Evolutionary conservation across 352 stramenopile genomes (phyloP).

Genomic region (Globisporangium barbulae): DNA sequence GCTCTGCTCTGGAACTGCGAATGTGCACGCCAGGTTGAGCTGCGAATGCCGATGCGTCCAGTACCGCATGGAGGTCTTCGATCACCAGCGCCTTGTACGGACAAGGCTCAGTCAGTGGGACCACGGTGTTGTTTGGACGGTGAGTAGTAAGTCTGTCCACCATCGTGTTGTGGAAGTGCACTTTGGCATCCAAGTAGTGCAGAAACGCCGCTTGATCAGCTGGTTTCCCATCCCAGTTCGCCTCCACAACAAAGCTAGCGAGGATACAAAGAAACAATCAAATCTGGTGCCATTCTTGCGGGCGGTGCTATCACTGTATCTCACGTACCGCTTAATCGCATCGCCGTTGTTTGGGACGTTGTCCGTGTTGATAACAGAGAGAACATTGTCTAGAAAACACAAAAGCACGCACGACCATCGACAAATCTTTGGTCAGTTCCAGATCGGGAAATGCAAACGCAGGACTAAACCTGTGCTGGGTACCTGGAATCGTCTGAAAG

Average conservation of each 20-base stretch:
- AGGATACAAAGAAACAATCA: background rate
- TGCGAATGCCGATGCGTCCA: conserved; percentile 28
- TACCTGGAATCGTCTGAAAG: conserved; percentile 38
- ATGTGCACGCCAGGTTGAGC: conserved; percentile 54
- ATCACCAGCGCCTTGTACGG: conserved; percentile 67
- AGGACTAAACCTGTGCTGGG: too few relatives aligned
- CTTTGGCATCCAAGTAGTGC: conserved; percentile 39
- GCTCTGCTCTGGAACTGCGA: conserved; percentile 29
- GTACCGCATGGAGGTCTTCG: conserved; percentile 45
- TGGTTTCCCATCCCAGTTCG: conserved; percentile 26
- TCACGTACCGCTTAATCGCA: conserved; percentile 35
- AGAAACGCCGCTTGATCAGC: conserved; percentile 23
- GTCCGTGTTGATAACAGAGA: conserved; percentile 81
- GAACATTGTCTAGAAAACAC: conserved; percentile 26
- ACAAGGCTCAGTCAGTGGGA: conserved; percentile 58
- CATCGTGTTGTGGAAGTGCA: conserved; percentile 85
- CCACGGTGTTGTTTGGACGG: conserved; percentile 33
- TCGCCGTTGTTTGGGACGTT: conserved; percentile 74
- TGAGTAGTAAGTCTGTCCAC: conserved; percentile 75
- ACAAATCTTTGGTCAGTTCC: background rate
- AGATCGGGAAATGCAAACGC: background rate
- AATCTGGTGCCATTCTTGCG: too few relatives aligned
- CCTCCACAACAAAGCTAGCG: conserved; percentile 25
- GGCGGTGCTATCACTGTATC: too few relatives aligned
- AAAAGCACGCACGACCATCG: conserved; percentile 1